A percentile compares a stretch with the other conserved stretches of the same genome.
phyloP scores from a whole-genome alignment of 805 yeast species.

The Candida ficus region DNA sequence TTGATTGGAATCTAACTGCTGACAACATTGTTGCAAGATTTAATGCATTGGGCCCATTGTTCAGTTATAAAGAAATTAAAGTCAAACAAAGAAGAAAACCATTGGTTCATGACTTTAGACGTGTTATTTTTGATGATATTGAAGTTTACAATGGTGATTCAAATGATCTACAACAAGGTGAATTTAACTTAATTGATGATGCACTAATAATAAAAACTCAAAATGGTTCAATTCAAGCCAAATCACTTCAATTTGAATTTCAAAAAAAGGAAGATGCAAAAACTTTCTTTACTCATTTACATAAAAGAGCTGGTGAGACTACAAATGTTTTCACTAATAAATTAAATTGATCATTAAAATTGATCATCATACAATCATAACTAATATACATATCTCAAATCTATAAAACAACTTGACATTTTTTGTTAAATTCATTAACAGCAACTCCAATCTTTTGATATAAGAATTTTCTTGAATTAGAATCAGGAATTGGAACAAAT shows the following conservation, averaged over 20 bases:
- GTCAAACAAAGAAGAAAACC: constrained; percentile 30
- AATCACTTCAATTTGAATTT: constrained; percentile 49
- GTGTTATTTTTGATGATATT: constrained; percentile 46
- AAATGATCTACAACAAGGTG: constrained; percentile 21
- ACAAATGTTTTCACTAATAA: constrained; percentile 10
- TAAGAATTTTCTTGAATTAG: constrained; percentile 54
- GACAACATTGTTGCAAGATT: constrained; percentile 35
- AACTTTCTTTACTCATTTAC: constrained; percentile 38
- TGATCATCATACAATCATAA: too few species aligned
- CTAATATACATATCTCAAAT: neutral
- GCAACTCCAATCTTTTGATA: constrained; percentile 75
- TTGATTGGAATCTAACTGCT: constrained; percentile 43
- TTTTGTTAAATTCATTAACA: constrained; percentile 72
- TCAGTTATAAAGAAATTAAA: constrained; percentile 37
- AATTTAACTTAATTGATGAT: constrained; percentile 22
- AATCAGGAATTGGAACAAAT: constrained; percentile 77
- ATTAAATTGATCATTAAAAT: too few species aligned
- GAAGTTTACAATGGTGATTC: constrained; percentile 3
- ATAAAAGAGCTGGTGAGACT: constrained; percentile 42
- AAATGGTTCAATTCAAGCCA: constrained; percentile 37
- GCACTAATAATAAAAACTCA: constrained; percentile 37
- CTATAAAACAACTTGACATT: constrained; percentile 48
- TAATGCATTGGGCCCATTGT: constrained; percentile 54
- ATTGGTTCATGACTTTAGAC: constrained; percentile 27
- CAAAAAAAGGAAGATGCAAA: constrained; percentile 40